Evolutionary conservation across 768 basidiomycete genomes (phyloP), one percentile per base, ranked within the genome.

Genomic region (Russula lepida): DNA sequence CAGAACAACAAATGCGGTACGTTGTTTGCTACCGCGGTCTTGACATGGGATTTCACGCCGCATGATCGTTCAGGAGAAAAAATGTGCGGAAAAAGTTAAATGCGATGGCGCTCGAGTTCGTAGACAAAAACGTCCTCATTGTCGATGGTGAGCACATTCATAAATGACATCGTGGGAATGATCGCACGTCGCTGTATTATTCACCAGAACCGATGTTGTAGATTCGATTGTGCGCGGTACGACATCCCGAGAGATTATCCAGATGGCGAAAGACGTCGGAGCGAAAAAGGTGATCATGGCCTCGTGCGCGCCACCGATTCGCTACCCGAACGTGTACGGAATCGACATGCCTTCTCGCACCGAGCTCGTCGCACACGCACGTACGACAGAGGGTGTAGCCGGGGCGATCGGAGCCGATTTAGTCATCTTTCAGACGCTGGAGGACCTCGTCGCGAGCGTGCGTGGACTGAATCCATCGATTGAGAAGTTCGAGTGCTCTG

Each of bases 181-280:
- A 41, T 41, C 43, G 43, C n/a, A 44, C 11, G 43, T 4, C 21
- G 43, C 8, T 47, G 2, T 27, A 8, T 1, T 12, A 11, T 7
- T 11, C 32, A 4, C 19, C 33, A 13, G 33, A 13, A 35, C 35
- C 0, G 13, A 8, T 6, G 1, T 33, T 15, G 11, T 13, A 52
- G 95, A 99, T 74, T 98, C 97, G 0, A 99, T 99, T 67, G 97
- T 99, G 23, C 86, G 97, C 27, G 97, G 97, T 6, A 99, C 97
- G 1, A 99, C 97, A 0, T 98, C 95, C 15, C 95, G 92, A 71
- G 97, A 99, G 72, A 99, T 99, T 64, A 83, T 99, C 27, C 95
- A 98, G 71, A 98, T 99, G 95, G 97, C 95, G 21, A 95, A 95
- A 71, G 97, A 99, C 69, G 97, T 97, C 17, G 97, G 97, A 17